Conservation (phyloP, 352 stramenopile genomes). For the Peronospora tabacina region DNA sequence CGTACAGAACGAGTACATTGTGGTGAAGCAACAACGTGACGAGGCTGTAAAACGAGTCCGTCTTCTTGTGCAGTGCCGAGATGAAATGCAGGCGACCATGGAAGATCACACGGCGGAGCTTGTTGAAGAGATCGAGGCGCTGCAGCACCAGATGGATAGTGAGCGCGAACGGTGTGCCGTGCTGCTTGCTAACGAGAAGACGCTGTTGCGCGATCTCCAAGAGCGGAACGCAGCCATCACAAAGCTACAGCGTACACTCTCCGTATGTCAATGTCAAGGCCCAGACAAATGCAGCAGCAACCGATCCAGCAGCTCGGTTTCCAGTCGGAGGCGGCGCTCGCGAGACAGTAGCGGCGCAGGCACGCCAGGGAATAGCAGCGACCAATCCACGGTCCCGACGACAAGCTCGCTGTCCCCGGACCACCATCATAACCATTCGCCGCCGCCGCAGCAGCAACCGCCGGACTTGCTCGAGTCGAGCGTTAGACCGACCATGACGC, state of each 20-base stretch:
- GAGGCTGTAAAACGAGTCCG: constrained; percentile 50
- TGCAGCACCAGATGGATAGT: constrained; percentile 56
- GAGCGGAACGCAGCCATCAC: constrained; percentile 48
- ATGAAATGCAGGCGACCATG: constrained; percentile 54
- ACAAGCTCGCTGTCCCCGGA: constrained; percentile 20
- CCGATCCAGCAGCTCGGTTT: constrained; percentile 12
- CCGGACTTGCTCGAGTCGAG: constrained; percentile 11
- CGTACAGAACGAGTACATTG: constrained; percentile 35
- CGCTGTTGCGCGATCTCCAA: constrained; percentile 56
- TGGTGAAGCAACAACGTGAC: constrained; percentile 45
- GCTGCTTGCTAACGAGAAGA: constrained; percentile 64
- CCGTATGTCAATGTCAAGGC: constrained; percentile 27
- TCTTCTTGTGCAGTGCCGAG: constrained; percentile 48
- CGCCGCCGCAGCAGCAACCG: constrained; percentile 9
- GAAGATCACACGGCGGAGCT: constrained; percentile 57
- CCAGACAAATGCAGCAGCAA: constrained; percentile 17
- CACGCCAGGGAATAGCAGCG: constrained; percentile 25
- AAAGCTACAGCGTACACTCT: constrained; percentile 45
- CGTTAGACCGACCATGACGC: constrained; percentile 14
- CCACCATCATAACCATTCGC: constrained; percentile 10
- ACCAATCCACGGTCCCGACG: constrained; percentile 28
- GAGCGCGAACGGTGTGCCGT: constrained; percentile 57
- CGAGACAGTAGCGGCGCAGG: constrained; percentile 17
- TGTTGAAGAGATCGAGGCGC: constrained; percentile 59
- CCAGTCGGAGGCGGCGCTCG: constrained; percentile 18